Conservation (phyloP, 495 filamentous ascomycete species). For the Delitschia confertaspora region DNA sequence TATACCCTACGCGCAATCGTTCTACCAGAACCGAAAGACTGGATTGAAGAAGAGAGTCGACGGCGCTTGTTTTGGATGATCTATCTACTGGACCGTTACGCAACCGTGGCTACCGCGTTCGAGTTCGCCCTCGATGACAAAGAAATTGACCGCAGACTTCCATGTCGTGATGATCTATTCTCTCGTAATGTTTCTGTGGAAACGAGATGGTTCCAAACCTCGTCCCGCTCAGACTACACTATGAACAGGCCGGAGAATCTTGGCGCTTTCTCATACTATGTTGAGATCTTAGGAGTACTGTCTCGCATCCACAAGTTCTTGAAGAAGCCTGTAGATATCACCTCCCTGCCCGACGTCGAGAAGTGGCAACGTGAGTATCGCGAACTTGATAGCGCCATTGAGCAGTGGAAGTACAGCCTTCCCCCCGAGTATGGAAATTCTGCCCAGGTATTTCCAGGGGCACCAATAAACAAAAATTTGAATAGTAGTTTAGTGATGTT, state of each 20-base stretch:
- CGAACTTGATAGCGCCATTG: slow-evolving; percentile 66
- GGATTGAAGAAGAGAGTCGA: slow-evolving; percentile 79
- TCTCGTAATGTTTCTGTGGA: slow-evolving; percentile 72
- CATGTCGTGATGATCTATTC: slow-evolving; percentile 81
- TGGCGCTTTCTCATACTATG: slow-evolving; percentile 75
- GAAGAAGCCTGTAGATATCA: slow-evolving; percentile 81
- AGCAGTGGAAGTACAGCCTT: slow-evolving; percentile 73
- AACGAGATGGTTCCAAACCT: slow-evolving; percentile 67
- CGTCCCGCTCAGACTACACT: slow-evolving; percentile 46
- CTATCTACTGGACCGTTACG: slow-evolving; percentile 79
- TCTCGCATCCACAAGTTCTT: slow-evolving; percentile 79
- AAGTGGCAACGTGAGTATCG: slow-evolving; percentile 81
- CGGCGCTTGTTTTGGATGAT: slow-evolving; percentile 88
- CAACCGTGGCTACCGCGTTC: slow-evolving; percentile 79
- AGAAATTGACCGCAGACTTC: slow-evolving; percentile 78
- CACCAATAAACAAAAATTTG: slow-evolving; percentile 52
- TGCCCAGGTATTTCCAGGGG: slow-evolving; percentile 57
- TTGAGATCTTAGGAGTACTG: slow-evolving; percentile 77
- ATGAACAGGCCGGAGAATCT: slow-evolving; percentile 69
- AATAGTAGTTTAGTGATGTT: slow-evolving; percentile 84
- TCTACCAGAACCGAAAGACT: slow-evolving; percentile 70
- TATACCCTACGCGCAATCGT: slow-evolving; percentile 76
- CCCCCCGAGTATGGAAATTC: slow-evolving; percentile 75
- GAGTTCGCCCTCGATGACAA: slow-evolving; percentile 81
- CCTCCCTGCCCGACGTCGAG: slow-evolving; percentile 71